These are phyloP conservation scores for Raffaelea albimanens DNA, from an alignment of 2,329 filamentous ascomycete genomes.

Conservation along the genomic window DNA sequence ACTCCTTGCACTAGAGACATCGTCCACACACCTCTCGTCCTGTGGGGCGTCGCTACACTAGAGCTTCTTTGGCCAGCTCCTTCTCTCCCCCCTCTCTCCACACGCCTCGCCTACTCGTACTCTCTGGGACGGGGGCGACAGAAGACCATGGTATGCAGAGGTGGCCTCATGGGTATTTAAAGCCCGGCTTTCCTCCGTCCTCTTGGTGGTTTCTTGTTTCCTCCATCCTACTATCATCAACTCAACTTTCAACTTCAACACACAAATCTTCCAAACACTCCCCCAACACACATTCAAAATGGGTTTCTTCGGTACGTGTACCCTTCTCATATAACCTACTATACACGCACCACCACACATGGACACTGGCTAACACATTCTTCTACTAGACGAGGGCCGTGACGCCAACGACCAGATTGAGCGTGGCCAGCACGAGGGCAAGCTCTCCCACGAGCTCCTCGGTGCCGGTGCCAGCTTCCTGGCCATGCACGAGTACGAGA, in stretches of 20 bases:
- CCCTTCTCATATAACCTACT: neutral
- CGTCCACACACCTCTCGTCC: neutral
- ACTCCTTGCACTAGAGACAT: neutral
- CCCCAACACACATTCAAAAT: conserved; percentile 6
- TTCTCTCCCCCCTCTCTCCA: neutral
- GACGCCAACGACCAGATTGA: conserved; percentile 34
- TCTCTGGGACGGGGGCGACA: too few species aligned
- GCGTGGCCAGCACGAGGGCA: conserved; percentile 43
- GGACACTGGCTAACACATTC: neutral
- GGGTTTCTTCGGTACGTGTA: conserved; percentile 12
- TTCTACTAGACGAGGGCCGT: conserved; percentile 27
- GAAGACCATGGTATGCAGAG: neutral
- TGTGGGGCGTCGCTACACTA: conserved; percentile 1
- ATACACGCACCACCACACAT: too few species aligned
- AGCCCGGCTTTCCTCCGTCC: conserved; percentile 1
- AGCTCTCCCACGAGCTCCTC: conserved; percentile 63
- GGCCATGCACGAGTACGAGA: conserved; percentile 72
- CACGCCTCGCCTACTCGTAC: neutral
- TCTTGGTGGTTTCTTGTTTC: conserved; percentile 1
- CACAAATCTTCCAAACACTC: neutral
- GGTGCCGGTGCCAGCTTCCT: conserved; percentile 70
- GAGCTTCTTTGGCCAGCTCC: conserved; percentile 2
- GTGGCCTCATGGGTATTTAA: conserved; percentile 9
- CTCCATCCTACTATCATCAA: neutral
- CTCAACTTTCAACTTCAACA: neutral